phyloP scores from a whole-genome alignment of 345 rosid genomes.

The Pugionium cornutum region DNA sequence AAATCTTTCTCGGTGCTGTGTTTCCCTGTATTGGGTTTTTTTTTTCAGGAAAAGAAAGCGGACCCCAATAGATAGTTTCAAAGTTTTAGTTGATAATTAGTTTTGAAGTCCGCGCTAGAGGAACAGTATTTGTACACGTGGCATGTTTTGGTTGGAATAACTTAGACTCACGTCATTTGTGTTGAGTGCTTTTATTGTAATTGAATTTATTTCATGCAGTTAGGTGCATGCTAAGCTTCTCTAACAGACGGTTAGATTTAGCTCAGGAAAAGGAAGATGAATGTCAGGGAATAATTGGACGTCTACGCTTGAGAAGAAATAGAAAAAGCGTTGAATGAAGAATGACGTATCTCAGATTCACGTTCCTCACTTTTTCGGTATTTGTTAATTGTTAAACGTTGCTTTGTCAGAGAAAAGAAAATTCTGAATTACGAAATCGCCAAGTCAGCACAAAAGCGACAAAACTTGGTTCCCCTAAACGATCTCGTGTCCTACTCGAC shows the following conservation, averaged over 20 bases:
- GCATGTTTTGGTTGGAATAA: constrained; percentile 40
- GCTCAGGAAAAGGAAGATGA: background rate
- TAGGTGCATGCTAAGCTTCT: constrained; percentile 9
- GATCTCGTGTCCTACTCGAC: constrained; percentile 30
- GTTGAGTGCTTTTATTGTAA: constrained; percentile 43
- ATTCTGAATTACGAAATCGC: constrained; percentile 36
- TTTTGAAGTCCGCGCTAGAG: constrained; percentile 50
- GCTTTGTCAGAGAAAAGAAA: constrained; percentile 35
- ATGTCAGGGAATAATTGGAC: background rate
- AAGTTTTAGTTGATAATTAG: constrained; percentile 50
- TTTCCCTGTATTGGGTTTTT: constrained; percentile 2
- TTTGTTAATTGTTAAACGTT: constrained; percentile 21
- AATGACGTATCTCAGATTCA: constrained; percentile 15
- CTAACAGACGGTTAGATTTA: constrained; percentile 14
- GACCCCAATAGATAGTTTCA: constrained; percentile 45
- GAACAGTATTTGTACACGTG: constrained; percentile 41
- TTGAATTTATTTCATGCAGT: constrained; percentile 8
- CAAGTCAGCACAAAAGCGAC: constrained; percentile 40
- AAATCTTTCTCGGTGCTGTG: constrained; percentile 26
- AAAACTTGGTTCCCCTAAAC: constrained; percentile 12
- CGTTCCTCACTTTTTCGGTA: constrained; percentile 24
- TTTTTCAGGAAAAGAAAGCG: constrained; percentile 32
- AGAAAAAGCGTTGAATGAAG: background rate
- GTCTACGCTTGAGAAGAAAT: background rate
- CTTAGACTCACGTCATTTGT: constrained; percentile 44